Percentiles rank a stretch among this genome's conserved stretches.
phyloP scores from a whole-genome alignment of 116 monocot species.

The Dioscorea cayenensis region DNA sequence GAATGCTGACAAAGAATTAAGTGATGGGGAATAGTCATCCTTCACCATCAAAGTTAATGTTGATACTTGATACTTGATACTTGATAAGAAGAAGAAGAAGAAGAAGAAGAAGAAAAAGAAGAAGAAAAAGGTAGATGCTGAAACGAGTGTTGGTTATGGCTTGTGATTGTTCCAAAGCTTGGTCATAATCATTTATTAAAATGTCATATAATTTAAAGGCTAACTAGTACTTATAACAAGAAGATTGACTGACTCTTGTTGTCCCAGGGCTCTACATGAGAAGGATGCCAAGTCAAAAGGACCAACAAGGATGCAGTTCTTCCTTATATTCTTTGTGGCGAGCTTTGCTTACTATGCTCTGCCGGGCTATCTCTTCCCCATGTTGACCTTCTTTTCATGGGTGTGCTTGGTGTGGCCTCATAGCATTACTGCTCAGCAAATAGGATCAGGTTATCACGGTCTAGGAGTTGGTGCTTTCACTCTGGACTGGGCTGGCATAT shows the following conservation, averaged over 20 bases:
- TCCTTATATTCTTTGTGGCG: slow-evolving; percentile 36
- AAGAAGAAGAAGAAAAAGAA: no score
- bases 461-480: slow-evolving; percentile 65
- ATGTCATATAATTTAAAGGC: no score
- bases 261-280: slow-evolving; percentile 59
- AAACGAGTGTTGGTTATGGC: no score
- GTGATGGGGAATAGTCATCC: no score
- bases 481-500: slow-evolving; percentile 64
- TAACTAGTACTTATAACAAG: no score
- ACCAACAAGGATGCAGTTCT: slow-evolving; percentile 44
- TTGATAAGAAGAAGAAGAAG: no score
- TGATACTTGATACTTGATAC: no score
- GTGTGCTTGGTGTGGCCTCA: slow-evolving; percentile 61
- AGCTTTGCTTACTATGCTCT: slow-evolving; percentile 61
- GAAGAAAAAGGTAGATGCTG: no score
- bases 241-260: neutral
- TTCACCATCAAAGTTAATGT: no score
- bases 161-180: no score
- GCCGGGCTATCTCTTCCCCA: slow-evolving; percentile 62
- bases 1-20: neutral
- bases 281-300: slow-evolving; percentile 27
- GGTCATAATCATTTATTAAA: no score
- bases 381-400: slow-evolving; percentile 71
- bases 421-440: slow-evolving; percentile 57
- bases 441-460: slow-evolving; percentile 56